Base-by-base conservation (phyloP, 768 basidiomycete species). In the Phlebiopsis flavidoalba region DNA sequence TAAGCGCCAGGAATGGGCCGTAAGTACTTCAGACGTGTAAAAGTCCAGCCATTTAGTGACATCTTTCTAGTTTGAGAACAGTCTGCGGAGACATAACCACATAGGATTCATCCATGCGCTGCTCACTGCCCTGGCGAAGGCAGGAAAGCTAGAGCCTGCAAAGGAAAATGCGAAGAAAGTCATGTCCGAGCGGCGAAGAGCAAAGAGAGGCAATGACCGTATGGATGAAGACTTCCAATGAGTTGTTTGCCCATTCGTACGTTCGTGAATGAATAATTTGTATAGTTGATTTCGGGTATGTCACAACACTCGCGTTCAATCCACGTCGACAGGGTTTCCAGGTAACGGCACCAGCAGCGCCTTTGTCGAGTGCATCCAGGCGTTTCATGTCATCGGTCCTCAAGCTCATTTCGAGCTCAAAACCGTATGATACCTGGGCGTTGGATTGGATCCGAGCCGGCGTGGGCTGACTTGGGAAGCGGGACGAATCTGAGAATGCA, bases 1-100 rank as follows among this genome's bases (percentile, higher is more conserved):
- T 14, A 92, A 91, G 74, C 82, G 92, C 37, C 83, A 89, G 66
- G 80, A 86, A 47, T 94, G 92, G 92, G 86, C 86, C 54, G 91
- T 93, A 70, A 75, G 90, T 82, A 19, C 3, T 26, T 21, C 21
- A n/a, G 19, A n/a, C 40, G 37, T 43, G 14, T 24, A 5, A 21
- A 43, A n/a, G 6, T 22, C 43, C 35, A 5, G 37, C 21, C 51
- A 24, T 8, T 1, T 31, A 36, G 26, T 31, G 6, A 31, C 37
- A 15, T 59, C 15, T 66, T 36, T 17, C 1, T 14, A 93, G 90
- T 92, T 94, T 63, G 91, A 95, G 74, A 95, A 95, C 74, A 87
- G 88, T 63, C 78, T 94, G 43, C 84, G 93, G 45, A 79, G 86
- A 66, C 93, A 95, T 68, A 96, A 95, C 66, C 89, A 94, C 71